phyloP scores from a whole-genome alignment of 345 rosid species.

The Sisymbrium irio region DNA sequence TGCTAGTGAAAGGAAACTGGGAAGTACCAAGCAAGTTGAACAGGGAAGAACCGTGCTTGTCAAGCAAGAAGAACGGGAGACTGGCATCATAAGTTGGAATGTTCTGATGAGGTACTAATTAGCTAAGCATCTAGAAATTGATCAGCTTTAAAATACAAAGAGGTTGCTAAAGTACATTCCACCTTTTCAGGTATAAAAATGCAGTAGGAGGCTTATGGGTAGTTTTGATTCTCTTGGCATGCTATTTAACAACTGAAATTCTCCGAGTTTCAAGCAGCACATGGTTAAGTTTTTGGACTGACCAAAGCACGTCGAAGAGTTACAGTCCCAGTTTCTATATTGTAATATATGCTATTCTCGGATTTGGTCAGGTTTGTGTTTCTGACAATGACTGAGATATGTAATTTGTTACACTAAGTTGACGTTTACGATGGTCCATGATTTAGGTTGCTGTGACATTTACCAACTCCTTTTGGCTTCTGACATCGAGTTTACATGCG shows the following conservation, averaged over 20 bases:
- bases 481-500: conserved; percentile 75
- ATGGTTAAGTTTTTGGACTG: conserved; percentile 92
- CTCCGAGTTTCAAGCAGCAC: conserved; percentile 82
- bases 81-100: conserved; percentile 80
- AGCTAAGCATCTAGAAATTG: not conserved
- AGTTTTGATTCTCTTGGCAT: conserved; percentile 63
- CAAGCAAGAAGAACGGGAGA: conserved; percentile 93
- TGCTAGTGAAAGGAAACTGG: conserved; percentile 26
- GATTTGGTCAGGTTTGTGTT: conserved; percentile 71
- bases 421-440: not conserved
- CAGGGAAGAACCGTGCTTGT: conserved; percentile 68
- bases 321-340: conserved; percentile 64
- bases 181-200: conserved; percentile 62
- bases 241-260: conserved; percentile 70
- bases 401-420: not conserved
- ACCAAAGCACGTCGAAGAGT: conserved; percentile 54
- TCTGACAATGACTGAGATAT: conserved; percentile 7
- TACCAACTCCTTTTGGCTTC: conserved; percentile 80
- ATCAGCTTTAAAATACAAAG: not conserved
- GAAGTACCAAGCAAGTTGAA: conserved; percentile 39
- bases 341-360: conserved; percentile 59
- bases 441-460: conserved; percentile 73
- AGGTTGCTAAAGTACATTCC: not conserved
- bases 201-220: conserved; percentile 94
- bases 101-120: conserved; percentile 68